These are phyloP conservation scores for Penicillium pulvis DNA, from an alignment of 495 filamentous ascomycete species.

Conservation along the genomic window DNA sequence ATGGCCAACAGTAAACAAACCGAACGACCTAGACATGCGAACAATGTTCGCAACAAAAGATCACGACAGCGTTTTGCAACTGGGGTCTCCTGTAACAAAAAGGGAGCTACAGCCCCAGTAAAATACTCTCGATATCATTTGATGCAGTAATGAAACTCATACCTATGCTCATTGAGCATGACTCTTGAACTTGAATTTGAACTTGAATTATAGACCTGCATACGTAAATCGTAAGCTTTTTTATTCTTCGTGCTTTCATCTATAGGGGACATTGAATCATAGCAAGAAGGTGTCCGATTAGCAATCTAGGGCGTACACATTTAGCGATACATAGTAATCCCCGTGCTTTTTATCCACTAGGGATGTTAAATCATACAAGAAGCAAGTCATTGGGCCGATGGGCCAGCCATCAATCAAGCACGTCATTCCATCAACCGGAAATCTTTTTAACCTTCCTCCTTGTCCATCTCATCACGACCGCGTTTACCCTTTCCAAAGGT, in stretches of 20 bases:
- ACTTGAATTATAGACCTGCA: neutral
- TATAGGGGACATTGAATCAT: no score
- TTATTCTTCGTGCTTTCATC: neutral
- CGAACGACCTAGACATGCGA: neutral
- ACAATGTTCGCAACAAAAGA: slow-evolving; percentile 8
- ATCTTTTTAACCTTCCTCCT: slow-evolving; percentile 59
- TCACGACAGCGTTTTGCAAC: slow-evolving; percentile 12
- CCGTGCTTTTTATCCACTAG: neutral
- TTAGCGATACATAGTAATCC: no score
- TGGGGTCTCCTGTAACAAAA: slow-evolving; percentile 3
- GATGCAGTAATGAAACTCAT: slow-evolving; percentile 20
- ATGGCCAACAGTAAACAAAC: slow-evolving; percentile 13
- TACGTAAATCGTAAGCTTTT: slow-evolving; percentile 3
- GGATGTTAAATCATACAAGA: slow-evolving; percentile 14
- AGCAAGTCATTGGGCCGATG: slow-evolving; percentile 12
- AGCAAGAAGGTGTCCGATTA: no score
- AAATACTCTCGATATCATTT: slow-evolving; percentile 17
- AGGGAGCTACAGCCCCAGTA: slow-evolving; percentile 6
- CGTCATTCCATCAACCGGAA: neutral
- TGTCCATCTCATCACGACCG: slow-evolving; percentile 78
- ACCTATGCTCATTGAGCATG: slow-evolving; percentile 1
- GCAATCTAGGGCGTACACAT: no score
- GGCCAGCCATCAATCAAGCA: slow-evolving; percentile 15
- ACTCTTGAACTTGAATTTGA: neutral
- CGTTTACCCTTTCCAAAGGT: slow-evolving; percentile 59